phyloP scores from a whole-genome alignment of 202 grass and related monocot genomes.

The Alloteropsis angusta region DNA sequence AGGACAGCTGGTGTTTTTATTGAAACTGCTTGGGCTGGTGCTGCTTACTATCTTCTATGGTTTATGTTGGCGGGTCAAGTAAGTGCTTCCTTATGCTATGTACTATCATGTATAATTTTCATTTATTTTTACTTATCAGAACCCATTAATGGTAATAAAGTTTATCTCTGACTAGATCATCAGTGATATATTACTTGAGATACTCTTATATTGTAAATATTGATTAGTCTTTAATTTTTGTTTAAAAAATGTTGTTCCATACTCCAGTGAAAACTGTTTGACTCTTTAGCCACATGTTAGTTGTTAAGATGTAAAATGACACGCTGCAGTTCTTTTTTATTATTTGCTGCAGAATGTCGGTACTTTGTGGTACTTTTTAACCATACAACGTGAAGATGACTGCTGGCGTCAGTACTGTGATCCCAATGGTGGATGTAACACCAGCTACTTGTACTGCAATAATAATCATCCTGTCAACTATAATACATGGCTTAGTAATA shows the following conservation, averaged over 20 bases:
- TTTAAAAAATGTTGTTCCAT: background rate
- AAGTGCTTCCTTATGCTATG: constrained; percentile 31
- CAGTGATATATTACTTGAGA: background rate
- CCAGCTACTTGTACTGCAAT: constrained; percentile 56
- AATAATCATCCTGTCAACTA: constrained; percentile 13
- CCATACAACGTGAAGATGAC: constrained; percentile 51
- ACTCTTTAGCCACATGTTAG: background rate
- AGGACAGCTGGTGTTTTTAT: constrained; percentile 87
- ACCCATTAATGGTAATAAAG: background rate
- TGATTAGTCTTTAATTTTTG: background rate
- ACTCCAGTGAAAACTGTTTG: background rate
- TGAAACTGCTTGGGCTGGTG: constrained; percentile 90
- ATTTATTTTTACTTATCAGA: background rate
- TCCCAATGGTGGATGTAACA: background rate
- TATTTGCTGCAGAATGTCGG: constrained; percentile 66
- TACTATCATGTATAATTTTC: background rate
- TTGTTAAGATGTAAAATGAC: background rate
- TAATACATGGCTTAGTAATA: constrained; percentile 25
- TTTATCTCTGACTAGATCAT: background rate
- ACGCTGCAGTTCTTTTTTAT: background rate
- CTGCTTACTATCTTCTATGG: constrained; percentile 91
- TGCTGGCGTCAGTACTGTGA: constrained; percentile 59
- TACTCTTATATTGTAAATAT: background rate
- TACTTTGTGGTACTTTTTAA: constrained; percentile 82
- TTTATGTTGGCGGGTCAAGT: constrained; percentile 97